Evolutionary conservation across 108 stramenopile species (phyloP), one percentile per base, ranked within the genome.

Genomic region (Fragilaria crotonensis): DNA sequence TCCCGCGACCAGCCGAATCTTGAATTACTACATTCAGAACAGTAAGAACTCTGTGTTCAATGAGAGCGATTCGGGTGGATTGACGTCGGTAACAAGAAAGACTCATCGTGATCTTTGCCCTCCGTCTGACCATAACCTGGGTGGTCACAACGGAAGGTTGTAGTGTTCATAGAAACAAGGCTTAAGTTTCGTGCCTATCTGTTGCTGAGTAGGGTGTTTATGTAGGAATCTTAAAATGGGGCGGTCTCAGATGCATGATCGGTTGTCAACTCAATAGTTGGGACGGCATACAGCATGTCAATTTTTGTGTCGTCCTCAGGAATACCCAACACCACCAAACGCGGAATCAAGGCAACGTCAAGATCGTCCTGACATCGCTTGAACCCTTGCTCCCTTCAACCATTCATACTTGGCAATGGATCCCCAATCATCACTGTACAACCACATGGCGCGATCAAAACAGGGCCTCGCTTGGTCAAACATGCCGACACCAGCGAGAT

Each of bases 21-120:
- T 94, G 53, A 85, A 94, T 52, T 90, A 90, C 59, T 94, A 94
- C 57, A 63, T 94, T 3, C 44, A 90, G 33, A 82, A 84, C 57
- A 78, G 85, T 30, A 55, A 68, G 45, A 60, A 78, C 4, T 33
- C 33, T 48, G 53, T 25, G 30, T 52, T 50, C 28, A 57, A 73
- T 33, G 46, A 23, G 2, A 58, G 67, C 9, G 33, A 68, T 41
- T 62, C 49, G 19, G 62, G 76, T 31, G 62, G 73, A 3, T 32
- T 68, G 22, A 80, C 79, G 2, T 62, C 61, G 9, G 69, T 84
- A 9, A 80, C 76, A 25, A 63, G 83, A 54, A 77, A 75, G 51
- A 80, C 79, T 23, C 72, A 79, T 30, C 59, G 70, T 55, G 78
- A 79, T 27, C 77, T 73, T 57, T 61, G 54, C 28, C 69, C 75